Percentiles rank a stretch among this genome's conserved stretches.
These are phyloP conservation scores for Daldinia caldariorum DNA, from an alignment of 495 filamentous ascomycete species.

Conservation along the genomic window DNA sequence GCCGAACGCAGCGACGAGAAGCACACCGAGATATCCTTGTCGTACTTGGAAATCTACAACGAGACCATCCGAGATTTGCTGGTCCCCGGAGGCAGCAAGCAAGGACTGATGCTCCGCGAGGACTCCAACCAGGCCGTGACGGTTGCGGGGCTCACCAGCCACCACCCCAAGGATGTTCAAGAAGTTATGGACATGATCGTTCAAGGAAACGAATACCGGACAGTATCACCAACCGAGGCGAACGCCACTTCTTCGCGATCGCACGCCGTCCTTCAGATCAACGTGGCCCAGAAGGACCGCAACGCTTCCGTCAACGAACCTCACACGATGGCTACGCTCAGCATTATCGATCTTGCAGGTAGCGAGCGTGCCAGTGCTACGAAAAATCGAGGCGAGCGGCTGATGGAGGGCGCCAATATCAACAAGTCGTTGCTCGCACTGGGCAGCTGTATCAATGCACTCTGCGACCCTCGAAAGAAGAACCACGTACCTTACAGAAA, in stretches of 20 bases:
- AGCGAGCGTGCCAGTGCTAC: conserved; percentile 97
- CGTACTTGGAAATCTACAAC: conserved; percentile 99
- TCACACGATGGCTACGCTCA: conserved; percentile 96
- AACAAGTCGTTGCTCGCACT: conserved; percentile 97
- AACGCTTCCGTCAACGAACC: conserved; percentile 95
- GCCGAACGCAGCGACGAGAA: conserved; percentile 86
- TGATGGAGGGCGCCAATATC: conserved; percentile 97
- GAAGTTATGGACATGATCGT: conserved; percentile 99
- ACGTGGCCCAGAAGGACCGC: conserved; percentile 90
- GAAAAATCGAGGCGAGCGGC: conserved; percentile 91
- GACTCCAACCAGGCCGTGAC: conserved; percentile 94
- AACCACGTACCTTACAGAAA: conserved; percentile 98
- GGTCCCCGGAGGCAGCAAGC: conserved; percentile 84
- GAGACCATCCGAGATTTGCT: conserved; percentile 97
- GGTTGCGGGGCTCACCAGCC: conserved; percentile 89
- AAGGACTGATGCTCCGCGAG: conserved; percentile 91
- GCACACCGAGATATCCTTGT: conserved; percentile 87
- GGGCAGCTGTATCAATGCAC: conserved; percentile 97
- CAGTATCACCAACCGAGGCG: conserved; percentile 95
- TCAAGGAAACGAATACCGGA: conserved; percentile 90
- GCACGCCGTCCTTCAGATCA: conserved; percentile 98
- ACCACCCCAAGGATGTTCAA: conserved; percentile 83
- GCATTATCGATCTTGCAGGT: conserved; percentile 96
- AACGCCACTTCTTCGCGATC: conserved; percentile 98
- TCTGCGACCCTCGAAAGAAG: conserved; percentile 91